Percentiles rank a stretch among this genome's conserved stretches.
phyloP scores from a whole-genome alignment of 2,329 filamentous ascomycete genomes.

The Sclerotinia minor region DNA sequence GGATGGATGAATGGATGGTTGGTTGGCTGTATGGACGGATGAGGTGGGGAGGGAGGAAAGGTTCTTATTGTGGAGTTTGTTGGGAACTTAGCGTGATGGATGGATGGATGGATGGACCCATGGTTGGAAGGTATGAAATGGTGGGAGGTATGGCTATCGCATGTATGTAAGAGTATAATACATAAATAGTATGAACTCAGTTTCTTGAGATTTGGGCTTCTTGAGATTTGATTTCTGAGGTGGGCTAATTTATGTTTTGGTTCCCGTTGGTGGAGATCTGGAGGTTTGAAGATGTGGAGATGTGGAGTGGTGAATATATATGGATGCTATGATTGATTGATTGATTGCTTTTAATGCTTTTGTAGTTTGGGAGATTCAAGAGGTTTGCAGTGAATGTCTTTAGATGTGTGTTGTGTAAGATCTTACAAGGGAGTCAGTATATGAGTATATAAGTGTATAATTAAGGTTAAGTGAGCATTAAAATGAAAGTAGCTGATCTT shows the following conservation, averaged over 20 bases:
- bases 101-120: too few relatives aligned
- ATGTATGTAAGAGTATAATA: slow-evolving; percentile 1
- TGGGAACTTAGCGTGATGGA: too few relatives aligned
- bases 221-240: not conserved
- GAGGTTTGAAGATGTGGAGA: too few relatives aligned
- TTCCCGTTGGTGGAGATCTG: not conserved
- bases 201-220: not conserved
- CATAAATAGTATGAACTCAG: not conserved
- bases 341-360: not conserved
- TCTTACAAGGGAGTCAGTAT: too few relatives aligned
- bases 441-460: too few relatives aligned
- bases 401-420: not conserved
- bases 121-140: not conserved
- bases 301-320: too few relatives aligned
- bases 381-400: too few relatives aligned
- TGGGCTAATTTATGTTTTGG: slow-evolving; percentile 5
- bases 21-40: not conserved
- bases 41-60: too few relatives aligned
- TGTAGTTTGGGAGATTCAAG: not conserved
- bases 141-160: not conserved
- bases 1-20: not conserved
- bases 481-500: too few relatives aligned
- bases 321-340: not conserved
- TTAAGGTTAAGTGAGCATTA: too few relatives aligned
- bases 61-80: too few relatives aligned